phyloP scores from a whole-genome alignment of 208 protist genomes.

The Phytomonas francai region DNA sequence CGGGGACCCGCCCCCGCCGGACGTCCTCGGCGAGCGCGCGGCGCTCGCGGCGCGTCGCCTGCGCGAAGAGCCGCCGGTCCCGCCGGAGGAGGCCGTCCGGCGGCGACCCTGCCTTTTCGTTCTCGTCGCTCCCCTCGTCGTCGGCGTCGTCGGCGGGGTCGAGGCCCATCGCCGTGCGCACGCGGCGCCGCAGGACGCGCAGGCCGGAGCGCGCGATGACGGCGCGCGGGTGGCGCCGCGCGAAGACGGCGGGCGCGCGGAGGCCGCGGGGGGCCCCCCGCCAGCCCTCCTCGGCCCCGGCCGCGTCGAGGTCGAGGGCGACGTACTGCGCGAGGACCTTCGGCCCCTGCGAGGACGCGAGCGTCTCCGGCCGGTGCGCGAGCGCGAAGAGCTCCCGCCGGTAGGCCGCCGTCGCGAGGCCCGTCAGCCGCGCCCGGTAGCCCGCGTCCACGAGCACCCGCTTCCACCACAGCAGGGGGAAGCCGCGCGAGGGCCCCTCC shows the following conservation, averaged over 20 bases:
- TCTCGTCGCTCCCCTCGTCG: background rate
- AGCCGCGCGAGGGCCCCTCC: background rate
- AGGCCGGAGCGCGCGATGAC: conserved; percentile 39
- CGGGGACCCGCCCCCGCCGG: background rate
- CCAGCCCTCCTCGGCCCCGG: conserved; percentile 1
- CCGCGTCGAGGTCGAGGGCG: conserved; percentile 11
- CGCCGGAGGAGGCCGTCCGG: background rate
- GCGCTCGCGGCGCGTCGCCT: too few relatives aligned
- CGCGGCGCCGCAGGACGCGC: conserved; percentile 23
- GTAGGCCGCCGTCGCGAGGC: conserved; percentile 40
- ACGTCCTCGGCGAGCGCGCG: background rate
- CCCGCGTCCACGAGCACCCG: conserved; percentile 37
- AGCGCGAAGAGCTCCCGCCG: conserved; percentile 44
- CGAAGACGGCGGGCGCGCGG: conserved; percentile 13
- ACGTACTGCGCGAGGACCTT: conserved; percentile 55
- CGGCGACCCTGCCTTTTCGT: background rate
- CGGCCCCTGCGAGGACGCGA: conserved; percentile 27
- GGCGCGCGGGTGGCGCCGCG: conserved; percentile 34
- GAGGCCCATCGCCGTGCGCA: conserved; percentile 26
- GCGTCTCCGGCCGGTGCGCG: conserved; percentile 23
- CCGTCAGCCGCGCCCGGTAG: conserved; percentile 42
- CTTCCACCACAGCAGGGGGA: conserved; percentile 74
- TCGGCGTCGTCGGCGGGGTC: background rate
- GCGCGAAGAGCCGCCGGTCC: too few relatives aligned
- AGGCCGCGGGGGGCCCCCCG: too few relatives aligned